Base-by-base conservation (phyloP, 345 rosid genomes). In the Aquilaria sinensis region DNA sequence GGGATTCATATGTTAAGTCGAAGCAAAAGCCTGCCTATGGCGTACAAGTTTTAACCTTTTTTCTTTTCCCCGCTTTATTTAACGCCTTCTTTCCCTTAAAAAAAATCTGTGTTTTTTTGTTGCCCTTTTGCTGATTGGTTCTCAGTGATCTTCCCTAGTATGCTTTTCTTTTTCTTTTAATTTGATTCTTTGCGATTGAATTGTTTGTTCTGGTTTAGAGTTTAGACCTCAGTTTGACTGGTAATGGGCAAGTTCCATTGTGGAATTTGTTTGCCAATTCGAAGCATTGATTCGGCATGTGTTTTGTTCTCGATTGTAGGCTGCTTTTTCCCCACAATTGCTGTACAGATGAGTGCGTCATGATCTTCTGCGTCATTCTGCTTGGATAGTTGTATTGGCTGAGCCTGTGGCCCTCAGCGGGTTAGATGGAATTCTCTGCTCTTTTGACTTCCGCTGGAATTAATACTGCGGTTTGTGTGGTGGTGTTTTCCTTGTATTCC, bases 371-470 rank as follows among this genome's bases (percentile, higher is more conserved):
- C 60, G 59, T 60, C 52, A 58, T 8, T 1, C 8, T 56, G 50
- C 16, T 63, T 49, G 62, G 68, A 54, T 61, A 68, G 59, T 57
- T 16, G 23, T 16, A 16, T 16, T 16, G 23, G 23, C 23, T 16
- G 23, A 16, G 59, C n/a, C 70, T 69, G 63, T 65, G 70, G 71
- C 62, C 58, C 55, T 30, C 60, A 70, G 32, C 32, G 64, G 58
- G 52, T 48, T 60, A 66, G 75, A 88, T 90, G 97, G 77, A 85
- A 56, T 16, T 90, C 62, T 66, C 72, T 33, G 87, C 90, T 31
- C 80, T 90, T 53, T 53, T 90, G 51, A 90, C 97, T 37, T 90
- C 93, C 45, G 90, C 83, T 52, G 96, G 86, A 75, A 88, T 90
- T 51, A 90, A 90, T 60, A 41, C 78, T 49, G 90, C 72, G 4